Base-by-base conservation (phyloP, 805 yeast genomes). In the Teunomyces gatunensis region DNA sequence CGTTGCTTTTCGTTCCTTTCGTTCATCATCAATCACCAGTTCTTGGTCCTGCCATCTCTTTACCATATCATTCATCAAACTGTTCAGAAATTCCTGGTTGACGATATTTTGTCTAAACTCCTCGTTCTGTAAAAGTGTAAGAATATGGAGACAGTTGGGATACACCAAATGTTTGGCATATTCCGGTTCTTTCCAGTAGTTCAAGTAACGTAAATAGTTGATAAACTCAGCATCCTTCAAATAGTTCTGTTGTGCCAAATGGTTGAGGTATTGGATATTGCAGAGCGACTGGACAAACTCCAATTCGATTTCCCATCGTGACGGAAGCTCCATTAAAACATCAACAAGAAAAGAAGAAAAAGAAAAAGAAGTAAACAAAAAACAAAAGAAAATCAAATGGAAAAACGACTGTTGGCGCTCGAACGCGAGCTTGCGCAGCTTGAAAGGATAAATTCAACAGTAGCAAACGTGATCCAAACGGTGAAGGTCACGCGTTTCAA, bases 231-330 rank as follows among this genome's bases (percentile, higher is more conserved):
- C 82, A 57, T 87, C 85, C 56, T 85, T 84, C 10, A 91, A 71
- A 59, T 83, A 83, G 48, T 84, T 83, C 55, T 84, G 87, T 65
- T 91, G 97, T 2, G 97, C 96, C 21, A 92, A 73, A 58, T 82
- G 90, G 54, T 89, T 84, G 47, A 92, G 75, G 61, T 91, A 92
- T 63, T 86, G 96, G 39, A 92, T 83, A 64, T 92, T 94, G 2
- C 96, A 89, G 29, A 92, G 74, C 12, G 96, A 85, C 67, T 92
- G 98, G 3, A 92, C 95, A 67, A 92, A 92, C 79, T 87, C 97
- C n/a, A 88, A 74, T 56, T 88, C 96, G 18, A 88, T 81, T 59
- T 88, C 96, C 89, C 92, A 89, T 48, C 96, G 65, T 4, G 87
- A 78, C n/a, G 92, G 90, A n/a, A 80, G 70, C 10, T 25, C 27